Base-by-base conservation (phyloP, 2,329 filamentous ascomycete species). In the Drechslerella stenobrocha region DNA sequence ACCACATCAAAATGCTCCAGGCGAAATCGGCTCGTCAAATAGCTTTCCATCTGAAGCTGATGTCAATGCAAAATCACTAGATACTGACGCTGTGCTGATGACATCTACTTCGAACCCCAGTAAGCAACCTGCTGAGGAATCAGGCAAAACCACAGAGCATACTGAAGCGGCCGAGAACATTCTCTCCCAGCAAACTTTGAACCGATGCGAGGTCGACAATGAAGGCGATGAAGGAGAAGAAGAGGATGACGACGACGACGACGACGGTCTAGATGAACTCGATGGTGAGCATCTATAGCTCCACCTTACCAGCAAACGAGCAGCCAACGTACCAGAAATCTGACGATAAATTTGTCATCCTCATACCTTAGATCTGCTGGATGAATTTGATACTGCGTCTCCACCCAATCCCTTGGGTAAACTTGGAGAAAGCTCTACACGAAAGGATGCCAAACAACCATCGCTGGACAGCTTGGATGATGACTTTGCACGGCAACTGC, bases 401-500 rank as follows among this genome's bases (percentile, higher is more conserved):
- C 73, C 5, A 64, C 47, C 66, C 5, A 58, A 26, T 22, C 13
- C 64, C 18, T 30, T 40, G 2, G 32, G 55, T 46, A 52, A 28
- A 18, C 28, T 45, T n/a, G 47, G 58, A 15, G 57, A 61, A 42
- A 56, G 56, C 7, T 60, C 69, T 13, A 26, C 69, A 8, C 67
- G 47, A 52, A 53, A 60, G 1, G 30, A 70, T 2, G 70, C 53
- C 57, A 50, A 30, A 28, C 57, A 59, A 82, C 55, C 77, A 77
- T 23, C 75, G 84, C 23, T 81, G 81, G 58, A 70, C 13, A 61
- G 75, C 34, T 74, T 77, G n/a, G 87, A 90, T 72, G 86, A 88
- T 64, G 88, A 89, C 8, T 92, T 96, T 74, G 84, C 89, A 52
- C 87, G 87, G 74, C 86, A 95, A 75, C 79, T 97, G n/a, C 88